Base-by-base conservation (phyloP, 768 basidiomycete genomes). In the Rhizopogon vesiculosus region DNA sequence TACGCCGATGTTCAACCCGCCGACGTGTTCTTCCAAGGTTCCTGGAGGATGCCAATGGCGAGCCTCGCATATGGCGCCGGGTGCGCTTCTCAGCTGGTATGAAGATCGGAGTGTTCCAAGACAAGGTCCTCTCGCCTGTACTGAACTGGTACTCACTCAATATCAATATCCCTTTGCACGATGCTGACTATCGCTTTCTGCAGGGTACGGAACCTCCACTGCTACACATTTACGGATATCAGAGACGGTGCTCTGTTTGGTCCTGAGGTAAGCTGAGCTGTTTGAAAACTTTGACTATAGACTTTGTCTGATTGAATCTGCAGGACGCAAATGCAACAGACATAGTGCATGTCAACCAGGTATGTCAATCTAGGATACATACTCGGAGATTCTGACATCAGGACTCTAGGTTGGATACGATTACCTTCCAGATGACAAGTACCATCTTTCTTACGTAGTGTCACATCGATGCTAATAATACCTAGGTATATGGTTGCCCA, bases 11-110 rank as follows among this genome's bases (percentile, higher is more conserved):
- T n/a, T 3, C 3, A n/a, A 19, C 31, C 6, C 35, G 16, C 51
- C 48, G 40, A 42, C 42, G 35, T 29, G 18, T n/a, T 29, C 28
- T 55, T 51, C 33, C 19, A 42, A 42, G 51, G 54, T 54, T 35
- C 41, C 28, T 54, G 12, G 38, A 51, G 15, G 50, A 61, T 39
- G 45, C 40, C 5, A 31, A 63, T 10, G 65, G 70, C 12, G 51
- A 65, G 49, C 62, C 61, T 16, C 64, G 66, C 10, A 61, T 71
- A 10, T 70, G 66, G 70, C 65, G 69, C 16, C 57, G 66, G 33
- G 66, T 72, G 58, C 65, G 65, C 13, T 66, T 72, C 31, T 68
- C 69, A 10, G 71, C 68, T 39, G 72, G 70, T 3, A 69, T 69
- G 19, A 67, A 66, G 35, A 55, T 74, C 38, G 65, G 65, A 29